Percentiles rank a stretch among this genome's conserved stretches.
phyloP scores from a whole-genome alignment of 345 rosid species.

The Mercurialis annua region DNA sequence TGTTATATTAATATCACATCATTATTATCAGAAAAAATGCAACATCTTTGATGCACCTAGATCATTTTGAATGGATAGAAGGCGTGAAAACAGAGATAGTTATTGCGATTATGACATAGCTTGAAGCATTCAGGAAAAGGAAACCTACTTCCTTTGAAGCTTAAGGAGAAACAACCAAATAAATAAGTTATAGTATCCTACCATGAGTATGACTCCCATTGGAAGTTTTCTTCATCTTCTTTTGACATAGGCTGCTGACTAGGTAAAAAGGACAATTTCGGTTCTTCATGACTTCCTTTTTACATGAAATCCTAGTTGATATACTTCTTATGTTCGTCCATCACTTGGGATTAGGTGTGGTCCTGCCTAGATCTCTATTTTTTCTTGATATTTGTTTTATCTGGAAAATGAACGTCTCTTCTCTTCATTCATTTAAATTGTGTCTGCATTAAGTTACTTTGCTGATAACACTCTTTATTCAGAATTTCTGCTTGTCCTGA shows the following conservation, averaged over 20 bases:
- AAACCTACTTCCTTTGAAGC: neutral
- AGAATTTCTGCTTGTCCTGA: neutral
- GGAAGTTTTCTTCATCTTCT: too few relatives aligned
- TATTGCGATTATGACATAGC: neutral
- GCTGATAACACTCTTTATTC: neutral
- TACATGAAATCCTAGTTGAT: too few relatives aligned
- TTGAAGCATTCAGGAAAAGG: neutral
- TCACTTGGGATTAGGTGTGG: neutral
- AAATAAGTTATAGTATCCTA: neutral
- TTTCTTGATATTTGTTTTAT: neutral
- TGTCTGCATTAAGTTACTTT: neutral
- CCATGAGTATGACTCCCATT: neutral
- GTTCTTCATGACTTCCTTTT: too few relatives aligned
- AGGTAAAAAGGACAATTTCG: too few relatives aligned
- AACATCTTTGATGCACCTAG: neutral
- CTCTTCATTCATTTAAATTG: neutral
- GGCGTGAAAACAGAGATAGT: neutral
- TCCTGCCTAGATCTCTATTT: neutral
- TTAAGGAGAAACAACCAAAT: neutral
- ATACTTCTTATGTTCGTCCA: neutral
- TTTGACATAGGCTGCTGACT: too few relatives aligned
- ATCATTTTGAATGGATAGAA: neutral
- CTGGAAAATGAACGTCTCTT: neutral
- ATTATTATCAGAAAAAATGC: too few relatives aligned
- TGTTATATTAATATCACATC: too few relatives aligned